Evolutionary conservation across 1,284 basidiomycete genomes (phyloP).

Genomic region (Moniliophthora roreri): DNA sequence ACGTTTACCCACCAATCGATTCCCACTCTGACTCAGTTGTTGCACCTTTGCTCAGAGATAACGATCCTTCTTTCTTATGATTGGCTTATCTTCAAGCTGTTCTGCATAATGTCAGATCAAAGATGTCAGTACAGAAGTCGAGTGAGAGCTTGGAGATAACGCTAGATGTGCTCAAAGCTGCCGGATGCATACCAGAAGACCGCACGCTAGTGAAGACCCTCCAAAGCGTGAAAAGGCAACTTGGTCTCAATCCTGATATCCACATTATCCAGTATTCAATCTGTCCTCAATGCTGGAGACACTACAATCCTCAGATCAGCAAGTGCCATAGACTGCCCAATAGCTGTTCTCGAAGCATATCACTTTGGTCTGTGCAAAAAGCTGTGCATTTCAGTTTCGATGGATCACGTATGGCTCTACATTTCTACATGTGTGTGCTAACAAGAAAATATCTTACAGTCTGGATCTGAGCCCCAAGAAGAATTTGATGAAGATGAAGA

Average conservation of each 20-base stretch:
- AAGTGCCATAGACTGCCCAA: too few relatives aligned
- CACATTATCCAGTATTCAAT: constrained; percentile 23
- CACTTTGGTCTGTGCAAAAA: too few relatives aligned
- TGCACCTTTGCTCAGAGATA: neutral
- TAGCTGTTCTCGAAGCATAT: too few relatives aligned
- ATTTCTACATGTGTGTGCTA: too few relatives aligned
- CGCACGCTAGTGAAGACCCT: constrained; percentile 22
- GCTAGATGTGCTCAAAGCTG: constrained; percentile 10
- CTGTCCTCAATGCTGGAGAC: too few relatives aligned
- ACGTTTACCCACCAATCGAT: neutral
- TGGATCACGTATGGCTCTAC: too few relatives aligned
- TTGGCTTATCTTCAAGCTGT: constrained; percentile 22
- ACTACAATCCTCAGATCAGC: too few relatives aligned
- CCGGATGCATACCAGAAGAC: constrained; percentile 13
- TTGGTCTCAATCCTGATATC: constrained; percentile 26
- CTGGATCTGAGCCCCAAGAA: too few relatives aligned
- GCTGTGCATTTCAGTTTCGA: too few relatives aligned
- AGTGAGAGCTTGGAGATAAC: constrained; percentile 4
- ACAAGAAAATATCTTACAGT: too few relatives aligned
- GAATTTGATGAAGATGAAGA: too few relatives aligned
- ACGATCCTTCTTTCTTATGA: constrained; percentile 11
- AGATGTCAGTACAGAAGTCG: neutral
- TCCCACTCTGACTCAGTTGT: neutral
- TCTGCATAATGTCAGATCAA: constrained; percentile 16
- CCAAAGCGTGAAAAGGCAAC: constrained; percentile 19